Evolutionary conservation across 257 asterid genomes (phyloP).

Genomic region (Nemophila menziesii): DNA sequence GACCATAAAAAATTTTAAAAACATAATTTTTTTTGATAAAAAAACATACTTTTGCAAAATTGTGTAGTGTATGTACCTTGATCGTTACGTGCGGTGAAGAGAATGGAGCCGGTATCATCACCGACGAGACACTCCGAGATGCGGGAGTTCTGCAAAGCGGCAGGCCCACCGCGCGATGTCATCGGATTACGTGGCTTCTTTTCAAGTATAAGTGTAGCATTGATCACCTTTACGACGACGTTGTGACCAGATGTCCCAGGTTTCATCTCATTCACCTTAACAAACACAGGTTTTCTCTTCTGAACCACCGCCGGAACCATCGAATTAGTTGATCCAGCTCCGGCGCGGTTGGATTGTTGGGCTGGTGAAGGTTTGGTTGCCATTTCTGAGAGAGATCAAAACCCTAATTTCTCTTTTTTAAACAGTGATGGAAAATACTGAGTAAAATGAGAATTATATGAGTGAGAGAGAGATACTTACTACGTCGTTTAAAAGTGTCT

Average conservation of each 20-base stretch:
- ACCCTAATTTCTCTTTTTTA: neutral
- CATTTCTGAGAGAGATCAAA: neutral
- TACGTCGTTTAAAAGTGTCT: neutral
- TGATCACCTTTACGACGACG: slow-evolving; percentile 41
- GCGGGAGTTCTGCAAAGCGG: slow-evolving; percentile 7
- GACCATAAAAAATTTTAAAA: neutral
- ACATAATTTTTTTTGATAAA: neutral
- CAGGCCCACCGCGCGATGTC: neutral
- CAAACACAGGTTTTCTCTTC: slow-evolving; percentile 55
- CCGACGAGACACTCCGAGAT: slow-evolving; percentile 75
- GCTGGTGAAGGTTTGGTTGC: neutral
- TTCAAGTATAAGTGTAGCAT: slow-evolving; percentile 28
- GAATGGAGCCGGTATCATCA: slow-evolving; percentile 57
- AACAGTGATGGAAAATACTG: neutral
- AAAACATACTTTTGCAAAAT: neutral
- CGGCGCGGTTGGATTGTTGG: neutral
- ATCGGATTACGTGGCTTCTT: slow-evolving; percentile 19
- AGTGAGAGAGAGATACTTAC: neutral
- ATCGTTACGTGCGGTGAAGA: slow-evolving; percentile 73
- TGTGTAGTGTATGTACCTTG: slow-evolving; percentile 56
- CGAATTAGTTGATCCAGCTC: slow-evolving; percentile 8
- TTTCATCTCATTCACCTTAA: slow-evolving; percentile 43
- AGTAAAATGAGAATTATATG: neutral
- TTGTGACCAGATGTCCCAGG: slow-evolving; percentile 63
- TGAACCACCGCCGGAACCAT: slow-evolving; percentile 12